phyloP scores from a whole-genome alignment of 495 filamentous ascomycete species.

The Evernia prunastri region DNA sequence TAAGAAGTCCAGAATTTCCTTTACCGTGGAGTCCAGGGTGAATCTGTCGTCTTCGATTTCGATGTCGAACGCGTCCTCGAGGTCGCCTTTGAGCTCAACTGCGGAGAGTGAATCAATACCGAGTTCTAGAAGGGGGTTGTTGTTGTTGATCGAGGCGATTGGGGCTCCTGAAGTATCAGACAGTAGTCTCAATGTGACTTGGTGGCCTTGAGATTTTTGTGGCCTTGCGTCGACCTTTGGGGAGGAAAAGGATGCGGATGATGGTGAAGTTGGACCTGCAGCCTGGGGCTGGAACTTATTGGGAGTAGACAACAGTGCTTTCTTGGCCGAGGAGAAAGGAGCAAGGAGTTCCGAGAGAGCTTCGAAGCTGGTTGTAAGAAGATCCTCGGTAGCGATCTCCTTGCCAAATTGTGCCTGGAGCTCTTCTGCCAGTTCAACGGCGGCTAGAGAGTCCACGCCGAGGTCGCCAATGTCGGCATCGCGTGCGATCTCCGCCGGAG shows the following conservation, averaged over 20 bases:
- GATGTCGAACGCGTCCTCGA: constrained; percentile 24
- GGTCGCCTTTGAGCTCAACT: constrained; percentile 22
- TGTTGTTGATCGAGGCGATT: constrained; percentile 12
- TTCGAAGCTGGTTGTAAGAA: constrained; percentile 11
- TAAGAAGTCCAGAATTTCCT: constrained; percentile 17
- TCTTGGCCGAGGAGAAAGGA: constrained; percentile 2
- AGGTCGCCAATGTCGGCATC: constrained; percentile 16
- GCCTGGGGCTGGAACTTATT: background rate
- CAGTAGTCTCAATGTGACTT: constrained; percentile 13
- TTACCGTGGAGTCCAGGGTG: constrained; percentile 15
- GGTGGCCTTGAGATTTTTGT: constrained; percentile 13
- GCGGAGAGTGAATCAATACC: constrained; percentile 26
- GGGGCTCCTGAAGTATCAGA: constrained; percentile 21
- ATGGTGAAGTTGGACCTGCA: background rate
- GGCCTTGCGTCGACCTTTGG: background rate
- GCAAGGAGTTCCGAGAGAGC: constrained; percentile 6
- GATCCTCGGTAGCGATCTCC: constrained; percentile 16
- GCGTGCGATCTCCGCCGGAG: constrained; percentile 14
- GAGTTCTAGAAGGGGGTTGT: constrained; percentile 18
- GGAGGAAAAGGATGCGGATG: background rate
- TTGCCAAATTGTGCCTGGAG: constrained; percentile 15
- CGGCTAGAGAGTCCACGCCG: constrained; percentile 26
- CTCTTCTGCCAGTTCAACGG: constrained; percentile 25
- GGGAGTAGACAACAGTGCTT: background rate
- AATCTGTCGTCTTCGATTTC: constrained; percentile 21